Base-by-base conservation (phyloP, 2,329 filamentous ascomycete genomes). In the Aspergillus neoniger region DNA sequence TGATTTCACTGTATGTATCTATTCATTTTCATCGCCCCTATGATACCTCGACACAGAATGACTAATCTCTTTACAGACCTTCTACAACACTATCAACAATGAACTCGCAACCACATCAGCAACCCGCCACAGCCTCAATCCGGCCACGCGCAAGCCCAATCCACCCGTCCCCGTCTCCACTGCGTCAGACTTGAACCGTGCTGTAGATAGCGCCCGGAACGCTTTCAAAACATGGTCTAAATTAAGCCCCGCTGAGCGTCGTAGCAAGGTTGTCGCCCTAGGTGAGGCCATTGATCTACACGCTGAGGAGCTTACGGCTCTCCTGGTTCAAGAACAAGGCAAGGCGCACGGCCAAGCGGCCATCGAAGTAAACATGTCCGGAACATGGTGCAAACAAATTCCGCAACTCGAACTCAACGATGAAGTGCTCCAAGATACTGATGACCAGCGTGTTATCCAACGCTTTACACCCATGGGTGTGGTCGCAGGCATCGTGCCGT, bases 401-500 rank as follows among this genome's bases (percentile, higher is more conserved):
- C 49, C 59, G n/a, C 64, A 55, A 9, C 53, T 67, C 12, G 72
- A 74, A 3, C 74, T 83, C 12, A 69, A 77, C 54, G 80, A 82
- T 59, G 77, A 82, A 58, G 63, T 81, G 62, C 71, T 81, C 57
- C 75, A 76, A 63, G 81, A 83, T 47, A 76, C 79, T 61, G 77
- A 77, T 23, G 72, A 66, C 14, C 50, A 49, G 12, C 47, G 63
- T 15, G 55, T 72, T 4, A 61, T 66, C 12, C 57, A 64, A 36
- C 64, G 67, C 55, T 73, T 72, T 51, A 72, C 67, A 2, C 74
- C 75, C 3, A 58, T 74, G 2, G 73, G 74, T 15, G 68, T 76
- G 7, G 63, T 80, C 2, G 83, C 75, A 15, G 84, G 80, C 59
- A 85, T 86, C 65, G 80, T 80, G 38, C 83, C 84, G 0, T 86